Percentiles rank a stretch among this genome's conserved stretches.
Conservation (phyloP, 2,329 filamentous ascomycete genomes). For the Xylaria sp. region DNA sequence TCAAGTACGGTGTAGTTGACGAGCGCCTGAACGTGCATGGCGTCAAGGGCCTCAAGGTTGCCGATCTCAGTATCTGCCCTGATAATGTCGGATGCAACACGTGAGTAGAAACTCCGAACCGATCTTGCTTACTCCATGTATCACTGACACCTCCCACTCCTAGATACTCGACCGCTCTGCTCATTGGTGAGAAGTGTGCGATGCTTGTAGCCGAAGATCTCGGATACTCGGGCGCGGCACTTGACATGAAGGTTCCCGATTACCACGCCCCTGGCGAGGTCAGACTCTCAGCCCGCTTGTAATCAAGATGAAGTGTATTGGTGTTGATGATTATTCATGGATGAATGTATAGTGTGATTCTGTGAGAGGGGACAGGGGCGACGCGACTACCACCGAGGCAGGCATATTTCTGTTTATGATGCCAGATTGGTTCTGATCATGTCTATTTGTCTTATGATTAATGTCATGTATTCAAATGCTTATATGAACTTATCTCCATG, state of each 20-base stretch:
- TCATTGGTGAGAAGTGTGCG: slow-evolving; percentile 78
- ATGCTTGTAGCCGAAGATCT: slow-evolving; percentile 74
- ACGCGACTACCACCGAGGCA: not conserved
- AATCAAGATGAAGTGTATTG: slow-evolving; percentile 13
- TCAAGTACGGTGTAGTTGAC: slow-evolving; percentile 79
- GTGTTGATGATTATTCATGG: not conserved
- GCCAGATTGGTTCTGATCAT: not conserved
- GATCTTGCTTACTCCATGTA: not conserved
- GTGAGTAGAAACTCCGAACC: slow-evolving; percentile 44
- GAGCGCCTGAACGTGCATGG: slow-evolving; percentile 80
- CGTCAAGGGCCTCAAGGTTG: slow-evolving; percentile 77
- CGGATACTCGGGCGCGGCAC: slow-evolving; percentile 72
- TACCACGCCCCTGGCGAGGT: slow-evolving; percentile 63
- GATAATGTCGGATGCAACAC: slow-evolving; percentile 78
- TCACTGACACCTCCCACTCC: not conserved
- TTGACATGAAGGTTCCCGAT: slow-evolving; percentile 77
- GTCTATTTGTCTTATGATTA: not conserved
- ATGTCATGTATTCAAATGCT: not conserved
- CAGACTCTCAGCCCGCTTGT: slow-evolving; percentile 49
- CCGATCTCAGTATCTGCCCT: slow-evolving; percentile 76
- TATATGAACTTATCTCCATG: not conserved
- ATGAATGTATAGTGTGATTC: not conserved
- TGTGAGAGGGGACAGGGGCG: not conserved
- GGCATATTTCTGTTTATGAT: not conserved
- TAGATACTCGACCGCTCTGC: slow-evolving; percentile 70